These are phyloP conservation scores for Phytopythium helicoides DNA, from an alignment of 352 stramenopile species.

Conservation along the genomic window DNA sequence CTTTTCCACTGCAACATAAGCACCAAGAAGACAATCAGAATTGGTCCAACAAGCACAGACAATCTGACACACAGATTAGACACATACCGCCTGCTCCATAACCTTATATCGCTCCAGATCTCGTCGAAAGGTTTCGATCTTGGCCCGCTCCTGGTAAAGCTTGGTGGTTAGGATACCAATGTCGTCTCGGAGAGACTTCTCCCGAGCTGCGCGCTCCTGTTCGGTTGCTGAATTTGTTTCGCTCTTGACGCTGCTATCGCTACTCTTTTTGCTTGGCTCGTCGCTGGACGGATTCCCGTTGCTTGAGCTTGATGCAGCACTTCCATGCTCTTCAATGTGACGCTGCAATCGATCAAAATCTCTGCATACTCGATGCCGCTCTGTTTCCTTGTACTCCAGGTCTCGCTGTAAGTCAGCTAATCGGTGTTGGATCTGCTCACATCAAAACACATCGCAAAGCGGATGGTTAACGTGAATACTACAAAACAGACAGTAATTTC, in stretches of 20 bases:
- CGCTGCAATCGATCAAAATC: constrained; percentile 69
- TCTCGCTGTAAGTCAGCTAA: constrained; percentile 61
- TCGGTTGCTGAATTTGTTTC: constrained; percentile 10
- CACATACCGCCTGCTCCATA: constrained; percentile 50
- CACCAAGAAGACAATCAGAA: constrained; percentile 6
- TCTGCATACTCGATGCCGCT: constrained; percentile 73
- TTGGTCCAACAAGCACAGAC: constrained; percentile 3
- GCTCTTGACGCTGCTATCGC: constrained; percentile 9
- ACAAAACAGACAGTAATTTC: neutral
- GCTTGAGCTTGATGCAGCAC: constrained; percentile 10
- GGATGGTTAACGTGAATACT: constrained; percentile 6
- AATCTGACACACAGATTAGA: neutral
- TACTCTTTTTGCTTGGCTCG: constrained; percentile 3
- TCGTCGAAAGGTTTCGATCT: constrained; percentile 37
- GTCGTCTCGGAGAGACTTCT: constrained; percentile 36
- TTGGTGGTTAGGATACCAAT: constrained; percentile 37
- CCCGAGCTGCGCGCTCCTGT: constrained; percentile 28
- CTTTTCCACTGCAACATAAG: constrained; percentile 50
- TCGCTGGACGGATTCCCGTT: constrained; percentile 1
- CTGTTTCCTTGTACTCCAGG: constrained; percentile 71
- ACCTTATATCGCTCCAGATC: constrained; percentile 65
- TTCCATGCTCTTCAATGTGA: constrained; percentile 41
- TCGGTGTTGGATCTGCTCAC: constrained; percentile 45
- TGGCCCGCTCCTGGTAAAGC: constrained; percentile 45
- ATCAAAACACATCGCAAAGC: constrained; percentile 1